Evolutionary conservation across 768 basidiomycete genomes (phyloP).

Genomic region (Tylopilus plumbeoviolaceoides): DNA sequence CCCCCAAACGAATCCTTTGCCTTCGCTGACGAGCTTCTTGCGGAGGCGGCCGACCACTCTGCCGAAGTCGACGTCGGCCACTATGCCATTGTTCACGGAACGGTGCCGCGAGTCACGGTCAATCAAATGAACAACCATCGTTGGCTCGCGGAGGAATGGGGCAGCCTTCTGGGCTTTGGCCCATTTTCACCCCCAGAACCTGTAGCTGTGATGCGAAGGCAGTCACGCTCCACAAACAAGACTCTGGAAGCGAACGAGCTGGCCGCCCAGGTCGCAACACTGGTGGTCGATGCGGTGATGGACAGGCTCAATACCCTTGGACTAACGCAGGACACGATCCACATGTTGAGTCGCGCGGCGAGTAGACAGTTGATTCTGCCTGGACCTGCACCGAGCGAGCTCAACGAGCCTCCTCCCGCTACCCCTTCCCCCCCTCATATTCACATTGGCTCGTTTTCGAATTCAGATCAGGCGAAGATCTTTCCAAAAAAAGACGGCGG

Average conservation of each 20-base stretch:
- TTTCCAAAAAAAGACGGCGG: no score
- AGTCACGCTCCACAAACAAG: neutral
- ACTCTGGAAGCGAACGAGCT: neutral
- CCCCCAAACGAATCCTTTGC: neutral
- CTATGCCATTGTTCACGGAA: neutral
- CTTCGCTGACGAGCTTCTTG: neutral
- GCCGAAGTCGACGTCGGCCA: neutral
- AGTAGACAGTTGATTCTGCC: neutral
- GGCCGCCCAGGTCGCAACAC: neutral
- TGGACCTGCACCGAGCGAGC: neutral
- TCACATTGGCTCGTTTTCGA: neutral
- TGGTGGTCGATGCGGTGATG: neutral
- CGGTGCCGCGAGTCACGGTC: neutral
- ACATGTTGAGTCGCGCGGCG: neutral
- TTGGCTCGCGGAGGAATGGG: neutral
- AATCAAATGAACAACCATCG: neutral
- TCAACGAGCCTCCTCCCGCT: neutral
- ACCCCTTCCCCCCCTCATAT: neutral
- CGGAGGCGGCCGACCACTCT: slow-evolving; percentile 2
- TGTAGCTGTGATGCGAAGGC: neutral
- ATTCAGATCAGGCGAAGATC: no score
- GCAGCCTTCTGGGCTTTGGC: slow-evolving; percentile 7
- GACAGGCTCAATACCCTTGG: neutral
- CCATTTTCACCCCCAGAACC: slow-evolving; percentile 1
- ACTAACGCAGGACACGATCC: neutral